Conservation (phyloP, 768 basidiomycete genomes). For the Lactifluus subvellereus region DNA sequence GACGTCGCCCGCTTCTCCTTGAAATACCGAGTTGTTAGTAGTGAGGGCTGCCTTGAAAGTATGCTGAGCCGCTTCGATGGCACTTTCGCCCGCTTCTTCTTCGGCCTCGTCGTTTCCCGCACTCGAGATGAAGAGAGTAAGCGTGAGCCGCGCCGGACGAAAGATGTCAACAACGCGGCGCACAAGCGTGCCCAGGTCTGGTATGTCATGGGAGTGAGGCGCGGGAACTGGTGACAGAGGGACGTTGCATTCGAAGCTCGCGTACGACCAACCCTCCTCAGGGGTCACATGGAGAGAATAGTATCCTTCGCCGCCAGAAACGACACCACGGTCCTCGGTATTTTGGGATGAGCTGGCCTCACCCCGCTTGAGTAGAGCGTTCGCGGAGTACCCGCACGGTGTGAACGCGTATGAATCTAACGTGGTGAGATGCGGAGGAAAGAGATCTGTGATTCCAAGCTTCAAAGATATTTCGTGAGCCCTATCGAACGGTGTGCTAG, state of each 20-base stretch:
- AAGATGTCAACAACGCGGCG: slow-evolving; percentile 90
- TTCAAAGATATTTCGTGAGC: slow-evolving; percentile 57
- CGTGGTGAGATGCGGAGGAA: slow-evolving; percentile 70
- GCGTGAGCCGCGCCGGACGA: slow-evolving; percentile 74
- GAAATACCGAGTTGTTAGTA: slow-evolving; percentile 13
- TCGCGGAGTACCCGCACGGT: slow-evolving; percentile 95
- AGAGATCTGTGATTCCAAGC: slow-evolving; percentile 77
- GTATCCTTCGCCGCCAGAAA: slow-evolving; percentile 70
- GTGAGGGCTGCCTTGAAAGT: slow-evolving; percentile 65
- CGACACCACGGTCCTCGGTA: slow-evolving; percentile 25
- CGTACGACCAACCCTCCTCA: slow-evolving; percentile 97
- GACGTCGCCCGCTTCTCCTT: slow-evolving; percentile 9
- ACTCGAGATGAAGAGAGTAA: slow-evolving; percentile 88
- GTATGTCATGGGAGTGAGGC: slow-evolving; percentile 41
- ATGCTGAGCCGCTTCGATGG: slow-evolving; percentile 67
- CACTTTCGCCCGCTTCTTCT: slow-evolving; percentile 46
- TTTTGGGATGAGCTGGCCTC: slow-evolving; percentile 30
- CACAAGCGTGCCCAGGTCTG: slow-evolving; percentile 75
- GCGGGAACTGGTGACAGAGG: slow-evolving; percentile 47
- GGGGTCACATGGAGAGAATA: slow-evolving; percentile 99
- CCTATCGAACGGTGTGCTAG: slow-evolving; percentile 41
- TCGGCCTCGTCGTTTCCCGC: slow-evolving; percentile 40
- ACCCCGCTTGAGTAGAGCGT: slow-evolving; percentile 74
- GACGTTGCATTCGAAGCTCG: slow-evolving; percentile 98
- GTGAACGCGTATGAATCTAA: slow-evolving; percentile 91